A percentile compares a stretch with the other conserved stretches of the same genome.
These are phyloP conservation scores for Pleurostoma richardsiae DNA, from an alignment of 2,329 filamentous ascomycete genomes.

Conservation along the genomic window DNA sequence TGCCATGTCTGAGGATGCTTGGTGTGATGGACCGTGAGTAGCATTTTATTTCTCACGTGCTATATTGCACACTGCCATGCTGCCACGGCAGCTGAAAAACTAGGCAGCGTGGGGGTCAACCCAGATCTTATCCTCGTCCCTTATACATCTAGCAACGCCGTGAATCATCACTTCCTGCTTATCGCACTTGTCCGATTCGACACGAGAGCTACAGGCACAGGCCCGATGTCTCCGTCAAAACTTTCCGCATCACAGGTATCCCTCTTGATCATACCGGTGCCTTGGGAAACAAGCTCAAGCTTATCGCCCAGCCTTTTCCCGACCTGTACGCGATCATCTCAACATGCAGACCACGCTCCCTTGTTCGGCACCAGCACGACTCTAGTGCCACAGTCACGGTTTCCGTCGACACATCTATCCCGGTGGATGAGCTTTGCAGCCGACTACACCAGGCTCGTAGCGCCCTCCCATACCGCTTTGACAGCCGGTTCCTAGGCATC, in stretches of 20 bases:
- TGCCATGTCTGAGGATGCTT: neutral
- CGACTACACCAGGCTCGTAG: neutral
- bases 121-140: neutral
- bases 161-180: neutral
- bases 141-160: neutral
- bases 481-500: constrained; percentile 15
- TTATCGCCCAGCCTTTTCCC: neutral
- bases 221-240: neutral
- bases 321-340: neutral
- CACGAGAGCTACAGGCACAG: neutral
- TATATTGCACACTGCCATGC: neutral
- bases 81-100: neutral
- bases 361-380: neutral
- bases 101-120: neutral
- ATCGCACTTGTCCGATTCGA: neutral
- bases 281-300: neutral
- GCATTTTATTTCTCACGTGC: neutral
- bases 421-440: neutral
- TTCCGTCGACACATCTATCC: neutral
- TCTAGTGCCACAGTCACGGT: neutral
- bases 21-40: too few relatives aligned
- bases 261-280: neutral
- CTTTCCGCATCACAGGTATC: neutral
- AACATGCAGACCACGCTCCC: neutral
- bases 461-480: constrained; percentile 7